These are phyloP conservation scores for Macrolepiota dolichaula DNA, from an alignment of 768 basidiomycete species.

Conservation along the genomic window DNA sequence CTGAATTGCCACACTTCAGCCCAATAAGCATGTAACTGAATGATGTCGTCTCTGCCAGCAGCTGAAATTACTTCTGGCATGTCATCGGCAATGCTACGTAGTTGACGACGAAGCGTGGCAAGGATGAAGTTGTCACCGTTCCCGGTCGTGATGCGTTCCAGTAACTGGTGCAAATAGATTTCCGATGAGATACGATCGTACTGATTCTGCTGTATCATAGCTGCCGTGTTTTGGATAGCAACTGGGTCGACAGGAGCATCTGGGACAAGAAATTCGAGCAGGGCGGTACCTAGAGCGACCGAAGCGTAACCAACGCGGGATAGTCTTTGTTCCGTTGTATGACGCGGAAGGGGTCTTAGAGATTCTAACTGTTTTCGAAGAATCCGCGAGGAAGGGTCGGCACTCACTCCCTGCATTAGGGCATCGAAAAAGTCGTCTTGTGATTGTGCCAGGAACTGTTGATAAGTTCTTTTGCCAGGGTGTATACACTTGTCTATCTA, in stretches of 20 bases:
- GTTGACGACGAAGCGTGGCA: constrained; percentile 40
- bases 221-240: constrained; percentile 49
- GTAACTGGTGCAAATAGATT: constrained; percentile 45
- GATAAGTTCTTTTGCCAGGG: neutral
- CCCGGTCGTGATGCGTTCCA: constrained; percentile 58
- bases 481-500: neutral
- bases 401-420: neutral
- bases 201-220: constrained; percentile 41
- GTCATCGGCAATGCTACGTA: constrained; percentile 26
- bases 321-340: constrained; percentile 3
- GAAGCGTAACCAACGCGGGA: constrained; percentile 36
- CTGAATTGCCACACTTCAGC: constrained; percentile 76
- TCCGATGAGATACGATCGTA: constrained; percentile 40
- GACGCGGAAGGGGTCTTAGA: neutral
- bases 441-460: neutral
- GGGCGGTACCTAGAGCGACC: constrained; percentile 54
- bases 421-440: neutral
- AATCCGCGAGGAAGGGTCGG: neutral
- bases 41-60: constrained; percentile 36
- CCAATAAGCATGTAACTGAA: constrained; percentile 66
- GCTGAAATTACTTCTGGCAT: constrained; percentile 23
- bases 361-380: neutral
- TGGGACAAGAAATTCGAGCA: constrained; percentile 77
- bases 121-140: constrained; percentile 45
- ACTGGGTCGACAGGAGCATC: constrained; percentile 86